Evolutionary conservation across 495 filamentous ascomycete genomes (phyloP).

Genomic region (Saxispiralis lemnorum): DNA sequence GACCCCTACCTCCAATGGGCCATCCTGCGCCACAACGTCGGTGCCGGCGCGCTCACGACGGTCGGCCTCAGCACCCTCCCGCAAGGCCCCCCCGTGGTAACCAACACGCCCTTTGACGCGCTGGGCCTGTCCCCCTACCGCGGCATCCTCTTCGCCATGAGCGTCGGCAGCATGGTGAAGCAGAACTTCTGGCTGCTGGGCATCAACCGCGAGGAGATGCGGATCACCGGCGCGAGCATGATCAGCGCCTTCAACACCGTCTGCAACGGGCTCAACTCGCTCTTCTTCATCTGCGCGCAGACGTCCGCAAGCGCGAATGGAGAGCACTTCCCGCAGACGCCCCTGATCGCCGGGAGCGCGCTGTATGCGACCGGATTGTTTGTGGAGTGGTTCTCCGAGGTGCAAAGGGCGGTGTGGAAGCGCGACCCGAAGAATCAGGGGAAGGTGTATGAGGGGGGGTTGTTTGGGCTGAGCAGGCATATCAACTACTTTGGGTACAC

Average conservation of each 20-base stretch:
- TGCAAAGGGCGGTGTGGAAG: constrained; percentile 14
- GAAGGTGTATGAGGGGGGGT: constrained; percentile 14
- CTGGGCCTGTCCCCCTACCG: constrained; percentile 27
- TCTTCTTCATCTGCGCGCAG: constrained; percentile 16
- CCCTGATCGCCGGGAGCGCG: constrained; percentile 16
- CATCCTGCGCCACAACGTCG: constrained; percentile 27
- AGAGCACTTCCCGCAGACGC: constrained; percentile 17
- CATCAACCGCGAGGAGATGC: constrained; percentile 30
- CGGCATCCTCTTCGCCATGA: constrained; percentile 32
- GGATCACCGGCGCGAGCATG: constrained; percentile 17
- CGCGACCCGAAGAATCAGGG: constrained; percentile 16
- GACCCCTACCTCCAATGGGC: constrained; percentile 41
- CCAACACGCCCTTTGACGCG: constrained; percentile 20
- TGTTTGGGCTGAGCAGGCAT: constrained; percentile 16
- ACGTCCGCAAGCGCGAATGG: constrained; percentile 15
- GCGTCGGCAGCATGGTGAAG: constrained; percentile 31
- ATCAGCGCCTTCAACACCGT: constrained; percentile 31
- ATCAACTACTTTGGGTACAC: constrained; percentile 20
- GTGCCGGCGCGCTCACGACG: constrained; percentile 18
- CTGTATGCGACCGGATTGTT: constrained; percentile 15
- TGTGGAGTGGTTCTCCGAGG: constrained; percentile 14
- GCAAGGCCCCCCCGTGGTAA: constrained; percentile 18
- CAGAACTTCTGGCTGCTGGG: constrained; percentile 30
- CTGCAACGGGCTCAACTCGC: constrained; percentile 26
- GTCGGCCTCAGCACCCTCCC: constrained; percentile 21